Evolutionary conservation across 805 yeast genomes (phyloP), one percentile per base, ranked within the genome.

Genomic region (Isabelozyma heimii): DNA sequence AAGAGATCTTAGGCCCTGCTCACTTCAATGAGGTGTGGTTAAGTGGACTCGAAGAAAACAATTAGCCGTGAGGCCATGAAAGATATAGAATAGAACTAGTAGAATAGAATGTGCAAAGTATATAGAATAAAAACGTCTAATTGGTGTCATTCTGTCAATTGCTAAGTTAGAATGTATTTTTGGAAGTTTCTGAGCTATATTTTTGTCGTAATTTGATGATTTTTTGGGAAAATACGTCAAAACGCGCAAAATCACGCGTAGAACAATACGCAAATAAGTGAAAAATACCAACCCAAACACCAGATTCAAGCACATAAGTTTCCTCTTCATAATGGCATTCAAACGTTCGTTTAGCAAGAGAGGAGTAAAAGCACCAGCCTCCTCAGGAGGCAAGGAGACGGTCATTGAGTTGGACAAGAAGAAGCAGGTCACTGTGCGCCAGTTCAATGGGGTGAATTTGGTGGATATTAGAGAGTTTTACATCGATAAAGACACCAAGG

Each of bases 401-500:
- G 57, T 52, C n/a, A 58, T 66, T 43, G 67, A 64, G 41, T 60
- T 73, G 43, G 76, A 68, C 54, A 52, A 47, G 41, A 70, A 67
- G 52, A 90, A 89, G 61, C 80, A 83, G 47, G 86, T 89, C 30
- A 81, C 89, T 0, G 90, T 92, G 14, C 77, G 90, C 49, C 80
- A 79, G 55, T 91, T 82, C 73, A 84, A 87, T 47, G 83, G 84
- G 45, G 70, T 72, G 48, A 80, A 79, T 33, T 69, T 91, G 54
- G 82, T 92, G 12, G 97, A 91, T 59, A 87, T 91, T 46, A 79
- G 98, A 50, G 97, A 91, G 63, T 90, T 75, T 69, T 91, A 89
- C 65, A 44, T 60, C 13, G 76, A 70, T 55, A 69, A 66, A 49
- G 75, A 74, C 46, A 81, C 83, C 44, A 85, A 85, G 5, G 85